These are phyloP conservation scores for Pelargonium australe DNA, from an alignment of 441 rosid species.

Conservation along the genomic window DNA sequence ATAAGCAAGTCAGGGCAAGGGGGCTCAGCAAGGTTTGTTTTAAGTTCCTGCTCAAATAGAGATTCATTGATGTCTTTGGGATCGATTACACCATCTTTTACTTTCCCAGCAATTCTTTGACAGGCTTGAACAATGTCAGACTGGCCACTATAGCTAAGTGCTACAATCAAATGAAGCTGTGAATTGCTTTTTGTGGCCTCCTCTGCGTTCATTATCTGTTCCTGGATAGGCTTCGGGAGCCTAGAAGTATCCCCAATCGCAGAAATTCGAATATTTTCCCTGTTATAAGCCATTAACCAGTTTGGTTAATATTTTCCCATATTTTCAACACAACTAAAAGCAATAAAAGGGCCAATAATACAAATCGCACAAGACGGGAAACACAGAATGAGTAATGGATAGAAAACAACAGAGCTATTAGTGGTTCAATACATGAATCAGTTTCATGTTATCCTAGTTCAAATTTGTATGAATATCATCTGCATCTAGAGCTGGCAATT, in stretches of 20 bases:
- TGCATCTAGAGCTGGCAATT: no score
- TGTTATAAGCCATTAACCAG: constrained; percentile 17
- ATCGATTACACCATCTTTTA: constrained; percentile 39
- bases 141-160: constrained; percentile 73
- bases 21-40: constrained; percentile 46
- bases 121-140: constrained; percentile 67
- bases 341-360: background rate
- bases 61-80: constrained; percentile 47
- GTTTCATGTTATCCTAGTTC: background rate
- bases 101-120: constrained; percentile 45
- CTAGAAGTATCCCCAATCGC: constrained; percentile 62
- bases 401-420: background rate
- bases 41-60: constrained; percentile 55
- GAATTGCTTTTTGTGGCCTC: constrained; percentile 41
- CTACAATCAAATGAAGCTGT: constrained; percentile 56
- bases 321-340: background rate
- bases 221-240: constrained; percentile 41
- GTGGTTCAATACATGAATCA: background rate
- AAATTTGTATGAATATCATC: no score
- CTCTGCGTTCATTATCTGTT: constrained; percentile 36
- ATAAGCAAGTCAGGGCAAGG: constrained; percentile 69
- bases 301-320: background rate
- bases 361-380: background rate
- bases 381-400: background rate
- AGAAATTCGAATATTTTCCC: constrained; percentile 43